These are phyloP conservation scores for Ustilago shanxiensis DNA, from an alignment of 1,284 basidiomycete genomes.

Conservation along the genomic window DNA sequence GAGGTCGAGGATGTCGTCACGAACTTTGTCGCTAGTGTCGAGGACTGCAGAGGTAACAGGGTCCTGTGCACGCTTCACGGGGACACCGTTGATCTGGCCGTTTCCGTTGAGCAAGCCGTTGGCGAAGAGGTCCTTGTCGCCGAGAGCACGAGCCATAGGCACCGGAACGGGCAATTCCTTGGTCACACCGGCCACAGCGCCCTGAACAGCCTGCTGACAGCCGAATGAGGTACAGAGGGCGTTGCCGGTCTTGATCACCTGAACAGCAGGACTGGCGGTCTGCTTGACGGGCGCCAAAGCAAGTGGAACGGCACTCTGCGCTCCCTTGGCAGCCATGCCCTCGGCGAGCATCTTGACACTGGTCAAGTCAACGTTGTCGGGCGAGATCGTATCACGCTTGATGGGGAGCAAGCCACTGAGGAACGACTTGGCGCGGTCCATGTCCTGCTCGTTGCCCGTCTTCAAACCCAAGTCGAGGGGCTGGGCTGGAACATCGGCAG, in stretches of 20 bases:
- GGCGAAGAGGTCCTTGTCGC: constrained; percentile 31
- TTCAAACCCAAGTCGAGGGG: constrained; percentile 19
- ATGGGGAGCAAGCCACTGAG: constrained; percentile 21
- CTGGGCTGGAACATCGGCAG: constrained; percentile 6
- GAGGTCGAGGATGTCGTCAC: constrained; percentile 29
- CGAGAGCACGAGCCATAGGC: constrained; percentile 18
- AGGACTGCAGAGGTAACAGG: constrained; percentile 15
- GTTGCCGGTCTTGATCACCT: constrained; percentile 35
- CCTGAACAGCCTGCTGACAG: constrained; percentile 18
- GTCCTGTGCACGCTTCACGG: constrained; percentile 33
- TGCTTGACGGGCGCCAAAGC: constrained; percentile 27
- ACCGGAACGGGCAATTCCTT: constrained; percentile 22
- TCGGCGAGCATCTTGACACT: constrained; percentile 21
- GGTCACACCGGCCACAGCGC: constrained; percentile 7
- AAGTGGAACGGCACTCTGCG: constrained; percentile 24
- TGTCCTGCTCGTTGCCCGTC: constrained; percentile 29
- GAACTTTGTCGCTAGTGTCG: constrained; percentile 29
- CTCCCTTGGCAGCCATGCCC: constrained; percentile 1
- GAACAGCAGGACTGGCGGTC: constrained; percentile 32
- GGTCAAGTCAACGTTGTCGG: constrained; percentile 33
- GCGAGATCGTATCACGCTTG: constrained; percentile 45
- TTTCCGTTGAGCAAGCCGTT: constrained; percentile 23
- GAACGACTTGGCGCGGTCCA: constrained; percentile 20
- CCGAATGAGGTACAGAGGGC: constrained; percentile 28
- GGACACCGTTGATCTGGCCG: constrained; percentile 23